phyloP scores from a whole-genome alignment of 768 basidiomycete species.

The Neoboletus subvelutipes region DNA sequence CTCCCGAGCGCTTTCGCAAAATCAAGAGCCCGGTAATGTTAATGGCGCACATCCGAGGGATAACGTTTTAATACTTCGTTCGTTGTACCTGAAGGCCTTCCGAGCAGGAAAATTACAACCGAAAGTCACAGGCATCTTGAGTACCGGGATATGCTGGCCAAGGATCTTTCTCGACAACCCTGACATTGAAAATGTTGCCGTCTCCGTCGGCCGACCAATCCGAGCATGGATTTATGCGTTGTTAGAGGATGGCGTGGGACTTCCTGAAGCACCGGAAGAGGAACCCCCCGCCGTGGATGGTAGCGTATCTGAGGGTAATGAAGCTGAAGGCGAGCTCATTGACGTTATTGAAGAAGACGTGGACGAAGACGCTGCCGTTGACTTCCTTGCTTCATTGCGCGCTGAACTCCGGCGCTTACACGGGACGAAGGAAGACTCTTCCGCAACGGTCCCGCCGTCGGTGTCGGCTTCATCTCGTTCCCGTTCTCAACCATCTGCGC shows the following conservation, averaged over 20 bases:
- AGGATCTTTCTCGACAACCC: constrained; percentile 76
- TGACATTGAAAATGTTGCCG: constrained; percentile 63
- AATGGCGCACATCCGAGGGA: constrained; percentile 13
- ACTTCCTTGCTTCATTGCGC: constrained; percentile 66
- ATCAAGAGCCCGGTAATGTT: constrained; percentile 22
- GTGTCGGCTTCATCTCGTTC: constrained; percentile 37
- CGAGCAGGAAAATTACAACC: constrained; percentile 58
- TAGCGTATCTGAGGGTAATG: constrained; percentile 20
- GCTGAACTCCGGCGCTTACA: constrained; percentile 59
- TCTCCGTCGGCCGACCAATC: constrained; percentile 61
- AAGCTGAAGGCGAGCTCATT: constrained; percentile 57
- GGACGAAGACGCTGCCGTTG: constrained; percentile 46
- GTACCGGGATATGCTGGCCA: constrained; percentile 68
- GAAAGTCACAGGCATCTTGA: constrained; percentile 57
- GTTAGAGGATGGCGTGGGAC: constrained; percentile 64
- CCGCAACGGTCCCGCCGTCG: constrained; percentile 16
- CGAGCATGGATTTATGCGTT: constrained; percentile 67
- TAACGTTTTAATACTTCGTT: constrained; percentile 35
- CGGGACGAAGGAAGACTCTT: constrained; percentile 35
- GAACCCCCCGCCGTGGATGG: constrained; percentile 15
- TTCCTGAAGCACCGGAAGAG: constrained; percentile 40
- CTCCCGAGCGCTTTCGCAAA: constrained; percentile 39
- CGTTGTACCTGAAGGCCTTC: constrained; percentile 61
- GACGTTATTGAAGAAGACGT: constrained; percentile 61
- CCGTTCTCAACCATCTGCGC: constrained; percentile 15